Evolutionary conservation across 805 yeast species (phyloP), one percentile per base, ranked within the genome.

Genomic region (Ogataea nakhonphanomensis): DNA sequence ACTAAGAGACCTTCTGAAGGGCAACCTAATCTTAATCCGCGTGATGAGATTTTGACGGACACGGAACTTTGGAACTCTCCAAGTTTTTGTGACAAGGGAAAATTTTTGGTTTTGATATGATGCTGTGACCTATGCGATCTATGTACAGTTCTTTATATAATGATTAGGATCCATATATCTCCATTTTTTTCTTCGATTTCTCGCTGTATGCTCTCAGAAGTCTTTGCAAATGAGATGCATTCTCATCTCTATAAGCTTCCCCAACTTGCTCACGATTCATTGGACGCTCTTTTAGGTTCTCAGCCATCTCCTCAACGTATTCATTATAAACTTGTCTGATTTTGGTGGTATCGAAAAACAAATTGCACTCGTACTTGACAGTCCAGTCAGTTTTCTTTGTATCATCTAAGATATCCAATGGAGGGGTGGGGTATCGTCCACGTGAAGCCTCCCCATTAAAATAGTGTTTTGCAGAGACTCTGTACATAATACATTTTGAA

Each of bases 131-230:
- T 17, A 21, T 37, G 28, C 35, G 9, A 25, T 14, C 21, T 34
- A 40, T 44, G 40, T 41, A 41, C 33, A 41, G 27, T 41, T 22
- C 30, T 33, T 30, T 14, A 25, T 11, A n/a, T n/a, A n/a, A n/a
- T n/a, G n/a, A n/a, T 25, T n/a, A 31, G 15, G 21, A 11, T 8
- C 37, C 36, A 14, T 35, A 23, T 32, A 41, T 23, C 63, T 46
- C 25, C 43, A 50, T 20, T 39, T 27, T 11, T 61, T 59, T 44
- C 10, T 32, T 17, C 9, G 42, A 27, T 8, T 57, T 64, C 5
- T 49, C 62, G 41, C 68, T 62, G 45, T 60, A 63, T 1, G 66
- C 66, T 30, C 69, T 49, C 37, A 61, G 43, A 5, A 55, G 36
- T 33, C 53, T 48, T 35, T 57, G 63, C 6, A 46, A 33, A 11